Conservation (phyloP, 2,329 filamentous ascomycete genomes). For the Pseudopithomyces chartarum region DNA sequence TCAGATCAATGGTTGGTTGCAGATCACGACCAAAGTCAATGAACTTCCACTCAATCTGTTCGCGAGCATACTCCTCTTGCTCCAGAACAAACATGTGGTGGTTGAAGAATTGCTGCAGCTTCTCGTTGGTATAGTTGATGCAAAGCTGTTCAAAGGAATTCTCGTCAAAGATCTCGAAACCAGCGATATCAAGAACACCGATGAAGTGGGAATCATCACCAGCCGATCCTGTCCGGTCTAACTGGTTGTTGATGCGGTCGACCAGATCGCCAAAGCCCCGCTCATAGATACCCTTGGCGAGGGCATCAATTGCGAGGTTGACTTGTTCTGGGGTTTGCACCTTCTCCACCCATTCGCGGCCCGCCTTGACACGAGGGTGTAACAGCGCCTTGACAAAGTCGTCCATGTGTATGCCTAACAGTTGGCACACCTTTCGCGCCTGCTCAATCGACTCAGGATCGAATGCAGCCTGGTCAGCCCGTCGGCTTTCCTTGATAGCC, state of each 20-base stretch:
- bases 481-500: constrained; percentile 87
- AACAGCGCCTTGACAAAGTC: constrained; percentile 86
- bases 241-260: constrained; percentile 84
- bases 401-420: constrained; percentile 83
- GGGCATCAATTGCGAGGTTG: constrained; percentile 82
- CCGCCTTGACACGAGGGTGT: constrained; percentile 92
- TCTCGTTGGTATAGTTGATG: constrained; percentile 99
- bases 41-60: constrained; percentile 99
- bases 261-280: constrained; percentile 94
- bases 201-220: constrained; percentile 94
- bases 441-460: constrained; percentile 75
- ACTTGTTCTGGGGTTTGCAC: constrained; percentile 98
- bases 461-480: constrained; percentile 87
- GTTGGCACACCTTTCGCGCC: constrained; percentile 76
- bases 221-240: constrained; percentile 83
- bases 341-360: constrained; percentile 97
- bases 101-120: constrained; percentile 99
- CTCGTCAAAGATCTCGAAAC: constrained; percentile 98
- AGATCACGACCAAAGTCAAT: constrained; percentile 98
- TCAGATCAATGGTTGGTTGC: constrained; percentile 96
- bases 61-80: constrained; percentile 95
- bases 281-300: constrained; percentile 97
- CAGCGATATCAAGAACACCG: constrained; percentile 96
- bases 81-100: constrained; percentile 99
- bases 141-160: constrained; percentile 99